A percentile compares a stretch with the other conserved stretches of the same genome.
These are phyloP conservation scores for Lonicera japonica DNA, from an alignment of 129 eudicot species.

Conservation along the genomic window DNA sequence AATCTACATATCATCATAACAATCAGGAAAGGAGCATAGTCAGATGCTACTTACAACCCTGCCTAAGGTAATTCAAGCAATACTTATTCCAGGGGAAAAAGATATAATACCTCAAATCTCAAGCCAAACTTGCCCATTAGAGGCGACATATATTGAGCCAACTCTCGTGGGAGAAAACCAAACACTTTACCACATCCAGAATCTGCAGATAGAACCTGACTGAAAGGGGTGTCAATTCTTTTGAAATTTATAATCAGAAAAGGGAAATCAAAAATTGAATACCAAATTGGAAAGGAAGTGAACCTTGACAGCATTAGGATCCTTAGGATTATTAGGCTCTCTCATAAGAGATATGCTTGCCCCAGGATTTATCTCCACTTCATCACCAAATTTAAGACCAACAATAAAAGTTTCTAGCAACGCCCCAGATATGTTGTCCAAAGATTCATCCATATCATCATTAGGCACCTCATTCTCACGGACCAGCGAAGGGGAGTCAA, in stretches of 20 bases:
- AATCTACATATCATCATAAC: not conserved
- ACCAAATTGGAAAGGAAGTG: conserved; percentile 2
- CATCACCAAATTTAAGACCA: conserved; percentile 61
- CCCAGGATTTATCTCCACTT: conserved; percentile 40
- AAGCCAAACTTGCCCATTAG: conserved; percentile 65
- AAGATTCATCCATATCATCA: conserved; percentile 22
- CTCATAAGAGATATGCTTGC: conserved; percentile 50
- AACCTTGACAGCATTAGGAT: conserved; percentile 86
- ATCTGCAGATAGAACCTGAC: conserved; percentile 72
- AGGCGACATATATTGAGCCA: conserved; percentile 76
- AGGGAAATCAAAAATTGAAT: conserved; percentile 5
- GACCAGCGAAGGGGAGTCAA: conserved; percentile 14
- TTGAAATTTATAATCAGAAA: conserved; percentile 3
- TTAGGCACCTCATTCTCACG: conserved; percentile 20
- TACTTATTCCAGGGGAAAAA: too few relatives aligned
- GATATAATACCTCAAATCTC: conserved; percentile 57
- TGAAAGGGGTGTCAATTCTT: conserved; percentile 16
- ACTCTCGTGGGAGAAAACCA: conserved; percentile 81
- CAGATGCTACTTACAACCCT: too few relatives aligned
- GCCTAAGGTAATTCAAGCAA: too few relatives aligned
- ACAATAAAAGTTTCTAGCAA: conserved; percentile 61
- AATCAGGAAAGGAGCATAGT: not conserved
- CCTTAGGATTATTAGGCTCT: conserved; percentile 72
- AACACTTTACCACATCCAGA: conserved; percentile 36
- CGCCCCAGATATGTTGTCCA: conserved; percentile 33